These are phyloP conservation scores for Pyrenula massariospora DNA, from an alignment of 495 filamentous ascomycete genomes.

Conservation along the genomic window DNA sequence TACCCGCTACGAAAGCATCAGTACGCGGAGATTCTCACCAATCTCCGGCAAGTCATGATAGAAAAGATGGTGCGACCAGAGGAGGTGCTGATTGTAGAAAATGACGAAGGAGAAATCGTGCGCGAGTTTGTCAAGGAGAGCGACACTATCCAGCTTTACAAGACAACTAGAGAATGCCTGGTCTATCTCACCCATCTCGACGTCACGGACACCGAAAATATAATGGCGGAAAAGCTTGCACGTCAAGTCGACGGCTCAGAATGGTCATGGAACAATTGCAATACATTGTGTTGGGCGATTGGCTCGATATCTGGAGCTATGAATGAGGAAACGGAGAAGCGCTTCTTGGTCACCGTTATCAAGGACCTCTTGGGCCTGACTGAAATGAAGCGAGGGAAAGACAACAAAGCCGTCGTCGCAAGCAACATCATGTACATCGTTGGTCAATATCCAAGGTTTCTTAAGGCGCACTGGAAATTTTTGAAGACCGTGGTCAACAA, in stretches of 20 bases:
- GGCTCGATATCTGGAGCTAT: conserved; percentile 97
- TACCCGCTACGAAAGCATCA: conserved; percentile 95
- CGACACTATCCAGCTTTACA: conserved; percentile 98
- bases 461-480: conserved; percentile 99
- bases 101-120: conserved; percentile 98
- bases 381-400: conserved; percentile 97
- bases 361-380: conserved; percentile 97
- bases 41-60: conserved; percentile 94
- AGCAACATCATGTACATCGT: conserved; percentile 99
- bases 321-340: conserved; percentile 98
- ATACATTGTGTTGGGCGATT: conserved; percentile 98
- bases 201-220: conserved; percentile 91
- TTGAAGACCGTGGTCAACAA: conserved; percentile 99
- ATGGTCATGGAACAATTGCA: conserved; percentile 99
- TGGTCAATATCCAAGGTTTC: conserved; percentile 92
- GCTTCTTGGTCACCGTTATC: conserved; percentile 95
- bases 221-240: conserved; percentile 97
- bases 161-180: conserved; percentile 93
- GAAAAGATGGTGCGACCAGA: conserved; percentile 98
- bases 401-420: conserved; percentile 98
- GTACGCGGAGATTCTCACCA: conserved; percentile 86
- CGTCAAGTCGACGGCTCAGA: conserved; percentile 89
- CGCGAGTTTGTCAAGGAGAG: conserved; percentile 98
- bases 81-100: conserved; percentile 98
- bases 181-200: conserved; percentile 97